Evolutionary conservation across 2,329 filamentous ascomycete species (phyloP).

Genomic region (Pseudofabraea citricarpa): DNA sequence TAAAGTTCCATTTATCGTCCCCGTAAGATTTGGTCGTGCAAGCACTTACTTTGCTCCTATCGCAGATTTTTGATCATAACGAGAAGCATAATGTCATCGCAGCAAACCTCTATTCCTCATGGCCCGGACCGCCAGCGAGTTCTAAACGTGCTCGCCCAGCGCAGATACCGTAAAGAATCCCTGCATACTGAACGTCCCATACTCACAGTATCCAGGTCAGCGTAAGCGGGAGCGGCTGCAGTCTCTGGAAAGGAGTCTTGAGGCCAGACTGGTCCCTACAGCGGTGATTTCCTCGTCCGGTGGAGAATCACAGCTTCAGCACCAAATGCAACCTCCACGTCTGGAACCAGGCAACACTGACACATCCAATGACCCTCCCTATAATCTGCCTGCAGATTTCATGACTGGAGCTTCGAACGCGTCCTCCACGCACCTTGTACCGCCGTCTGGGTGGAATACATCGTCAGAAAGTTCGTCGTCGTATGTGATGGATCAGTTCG

Average conservation of each 20-base stretch:
- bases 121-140: slow-evolving; percentile 8
- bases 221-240: slow-evolving; percentile 8
- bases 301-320: slow-evolving; percentile 2
- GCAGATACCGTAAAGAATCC: slow-evolving; percentile 7
- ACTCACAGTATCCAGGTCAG: slow-evolving; percentile 3
- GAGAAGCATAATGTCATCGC: slow-evolving; percentile 8
- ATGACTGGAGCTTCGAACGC: slow-evolving; percentile 4
- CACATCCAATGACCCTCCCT: slow-evolving; percentile 1
- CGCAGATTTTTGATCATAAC: slow-evolving; percentile 3
- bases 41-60: background rate
- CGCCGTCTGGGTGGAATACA: background rate
- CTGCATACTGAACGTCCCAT: background rate
- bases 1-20: background rate
- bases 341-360: slow-evolving; percentile 1
- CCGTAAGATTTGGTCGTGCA: background rate
- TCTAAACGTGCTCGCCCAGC: slow-evolving; percentile 8
- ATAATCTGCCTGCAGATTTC: slow-evolving; percentile 4
- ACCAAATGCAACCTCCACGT: background rate
- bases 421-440: slow-evolving; percentile 2
- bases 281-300: background rate
- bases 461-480: slow-evolving; percentile 2
- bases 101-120: background rate
- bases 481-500: background rate
- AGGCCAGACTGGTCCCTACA: background rate
- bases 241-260: slow-evolving; percentile 5